A percentile compares a stretch with the other conserved stretches of the same genome.
Evolutionary conservation across 1,139 yeast genomes (phyloP).

Genomic region (Schwanniomyces etchellsii): DNA sequence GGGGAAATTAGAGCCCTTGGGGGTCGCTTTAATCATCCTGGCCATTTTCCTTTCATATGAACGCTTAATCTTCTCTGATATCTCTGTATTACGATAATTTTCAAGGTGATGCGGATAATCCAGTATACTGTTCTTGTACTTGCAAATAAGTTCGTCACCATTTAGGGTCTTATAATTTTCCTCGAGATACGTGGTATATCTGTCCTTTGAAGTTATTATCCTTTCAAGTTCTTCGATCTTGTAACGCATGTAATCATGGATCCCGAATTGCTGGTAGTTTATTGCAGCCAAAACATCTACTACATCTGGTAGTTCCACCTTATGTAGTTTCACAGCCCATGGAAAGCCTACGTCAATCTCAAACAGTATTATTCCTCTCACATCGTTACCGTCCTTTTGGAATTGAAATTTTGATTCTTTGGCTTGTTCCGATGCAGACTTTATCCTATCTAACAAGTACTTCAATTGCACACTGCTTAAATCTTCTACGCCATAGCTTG

Average conservation of each 20-base stretch:
- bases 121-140: constrained; percentile 13
- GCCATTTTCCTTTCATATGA: no score
- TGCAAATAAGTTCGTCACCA: constrained; percentile 28
- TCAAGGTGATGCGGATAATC: no score
- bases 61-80: no score
- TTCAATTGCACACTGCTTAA: constrained; percentile 8
- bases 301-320: constrained; percentile 7
- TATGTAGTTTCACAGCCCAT: constrained; percentile 20
- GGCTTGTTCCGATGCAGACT: constrained; percentile 1
- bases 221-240: constrained; percentile 18
- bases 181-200: constrained; percentile 25
- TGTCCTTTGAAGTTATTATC: constrained; percentile 25
- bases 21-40: no score
- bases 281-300: constrained; percentile 16
- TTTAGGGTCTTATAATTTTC: constrained; percentile 35
- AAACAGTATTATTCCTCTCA: constrained; percentile 1
- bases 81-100: no score
- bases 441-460: constrained; percentile 8
- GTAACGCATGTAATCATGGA: constrained; percentile 15
- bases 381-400: constrained; percentile 1
- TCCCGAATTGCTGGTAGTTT: constrained; percentile 19
- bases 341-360: constrained; percentile 6
- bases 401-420: neutral
- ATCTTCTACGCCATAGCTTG: constrained; percentile 20
- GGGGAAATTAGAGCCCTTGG: no score